Conservation (phyloP, 2,329 filamentous ascomycete genomes). For the Colletotrichum chlorophyti region DNA sequence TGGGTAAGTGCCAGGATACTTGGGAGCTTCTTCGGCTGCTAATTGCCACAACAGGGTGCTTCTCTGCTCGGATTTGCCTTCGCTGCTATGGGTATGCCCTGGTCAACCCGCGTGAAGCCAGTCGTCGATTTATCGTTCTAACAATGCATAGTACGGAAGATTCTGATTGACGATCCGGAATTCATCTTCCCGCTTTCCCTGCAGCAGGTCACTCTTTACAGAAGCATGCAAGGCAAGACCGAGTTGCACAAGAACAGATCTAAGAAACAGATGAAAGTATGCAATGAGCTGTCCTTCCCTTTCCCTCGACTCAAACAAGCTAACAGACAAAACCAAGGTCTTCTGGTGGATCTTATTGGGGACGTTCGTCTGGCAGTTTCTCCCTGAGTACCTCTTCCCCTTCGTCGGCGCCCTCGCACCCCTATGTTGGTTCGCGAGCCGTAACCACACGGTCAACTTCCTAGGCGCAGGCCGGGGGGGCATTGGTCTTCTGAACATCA, state of each 20-base stretch:
- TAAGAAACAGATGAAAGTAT: constrained; percentile 18
- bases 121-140: not conserved
- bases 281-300: not conserved
- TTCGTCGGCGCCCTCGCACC: constrained; percentile 66
- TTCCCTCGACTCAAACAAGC: not conserved
- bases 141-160: constrained; percentile 43
- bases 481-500: constrained; percentile 67
- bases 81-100: constrained; percentile 55
- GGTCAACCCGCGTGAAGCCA: not conserved
- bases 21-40: not conserved
- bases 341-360: constrained; percentile 61
- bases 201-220: constrained; percentile 21
- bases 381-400: constrained; percentile 66
- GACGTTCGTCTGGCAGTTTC: constrained; percentile 66
- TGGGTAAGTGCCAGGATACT: constrained; percentile 62
- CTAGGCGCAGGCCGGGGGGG: constrained; percentile 66
- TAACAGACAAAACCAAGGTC: constrained; percentile 46
- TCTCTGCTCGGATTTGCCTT: constrained; percentile 42
- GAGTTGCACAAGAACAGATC: constrained; percentile 15
- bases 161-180: constrained; percentile 65
- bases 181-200: constrained; percentile 34
- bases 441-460: constrained; percentile 64
- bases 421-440: constrained; percentile 68
- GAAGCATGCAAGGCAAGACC: constrained; percentile 23
- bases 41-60: not conserved